Evolutionary conservation across 768 basidiomycete genomes (phyloP).

Genomic region (Phlebiopsis flavidoalba): DNA sequence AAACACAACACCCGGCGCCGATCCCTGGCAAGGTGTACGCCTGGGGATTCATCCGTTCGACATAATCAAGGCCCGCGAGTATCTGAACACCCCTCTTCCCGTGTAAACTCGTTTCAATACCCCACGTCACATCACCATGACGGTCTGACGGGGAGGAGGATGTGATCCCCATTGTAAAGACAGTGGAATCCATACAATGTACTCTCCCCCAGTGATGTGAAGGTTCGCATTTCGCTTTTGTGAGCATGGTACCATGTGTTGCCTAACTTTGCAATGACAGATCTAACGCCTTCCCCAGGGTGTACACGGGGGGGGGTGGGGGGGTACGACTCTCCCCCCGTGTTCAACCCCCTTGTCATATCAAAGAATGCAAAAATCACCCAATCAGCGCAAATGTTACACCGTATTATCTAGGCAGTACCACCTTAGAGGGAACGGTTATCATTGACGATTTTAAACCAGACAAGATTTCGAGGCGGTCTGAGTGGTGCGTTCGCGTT

Average conservation of each 20-base stretch:
- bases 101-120: slow-evolving; percentile 8
- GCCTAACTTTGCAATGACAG: slow-evolving; percentile 25
- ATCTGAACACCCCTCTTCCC: slow-evolving; percentile 20
- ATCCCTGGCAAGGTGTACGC: slow-evolving; percentile 17
- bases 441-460: slow-evolving; percentile 18
- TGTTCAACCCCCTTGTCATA: slow-evolving; percentile 14
- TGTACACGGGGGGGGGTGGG: slow-evolving; percentile 10
- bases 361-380: slow-evolving; percentile 13
- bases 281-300: slow-evolving; percentile 19
- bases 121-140: slow-evolving; percentile 11
- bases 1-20: slow-evolving; percentile 22
- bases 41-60: slow-evolving; percentile 11
- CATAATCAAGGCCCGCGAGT: background rate
- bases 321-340: slow-evolving; percentile 6
- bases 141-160: slow-evolving; percentile 15
- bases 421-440: slow-evolving; percentile 13
- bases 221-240: slow-evolving; percentile 10
- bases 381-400: slow-evolving; percentile 18
- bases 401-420: slow-evolving; percentile 18
- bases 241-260: slow-evolving; percentile 14
- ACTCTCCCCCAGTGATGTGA: slow-evolving; percentile 10
- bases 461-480: slow-evolving; percentile 10
- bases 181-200: slow-evolving; percentile 5
- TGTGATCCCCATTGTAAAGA: slow-evolving; percentile 17
- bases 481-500: slow-evolving; percentile 12